Evolutionary conservation across 176 grass and related monocot genomes (phyloP), one percentile per base, ranked within the genome.

Genomic region (Secale cereale): DNA sequence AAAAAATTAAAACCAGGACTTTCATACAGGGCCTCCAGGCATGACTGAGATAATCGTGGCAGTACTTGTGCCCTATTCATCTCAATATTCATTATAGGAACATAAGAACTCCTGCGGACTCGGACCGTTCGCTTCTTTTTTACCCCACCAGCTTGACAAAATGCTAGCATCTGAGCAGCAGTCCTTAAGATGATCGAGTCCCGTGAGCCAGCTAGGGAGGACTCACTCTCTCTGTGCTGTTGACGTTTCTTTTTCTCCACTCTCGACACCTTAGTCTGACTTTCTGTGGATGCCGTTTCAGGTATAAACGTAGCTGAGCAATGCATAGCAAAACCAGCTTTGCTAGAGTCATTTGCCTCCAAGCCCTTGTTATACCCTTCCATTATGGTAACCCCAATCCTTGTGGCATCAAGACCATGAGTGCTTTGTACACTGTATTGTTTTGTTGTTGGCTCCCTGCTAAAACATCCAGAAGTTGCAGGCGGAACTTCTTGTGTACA

Each of bases 71-170:
- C 33, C 79, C 23, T 41, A 31, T 84, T 84, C 7, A 70, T 87
- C 70, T 76, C 50, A 63, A 71, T 63, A 70, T 64, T 61, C 61
- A 67, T 74, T 74, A 33, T 15, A 83, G 71, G 59, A 88, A 78
- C n/a, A 23, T 70, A 73, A n/a, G 54, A 87, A 77, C 22, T 70
- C 56, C 79, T 95, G 60, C 74, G 72, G 46, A 72, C 31, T 70
- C 86, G 80, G 74, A 83, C 57, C 0, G 83, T 92, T 79, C 88
- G 73, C 76, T 90, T 92, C 83, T 82, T 95, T 85, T 65, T 95
- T 59, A 73, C 20, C 19, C 80, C 67, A 70, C 88, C 84, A 79
- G 8, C 25, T 81, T 83, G 85, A 59, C 56, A 85, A 76, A 81
- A 69, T 63, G 81, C 75, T 80, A 92, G 22, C 77, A 88, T 86